Evolutionary conservation across 495 filamentous ascomycete species (phyloP).

Genomic region (Hyaloscypha variabilis): DNA sequence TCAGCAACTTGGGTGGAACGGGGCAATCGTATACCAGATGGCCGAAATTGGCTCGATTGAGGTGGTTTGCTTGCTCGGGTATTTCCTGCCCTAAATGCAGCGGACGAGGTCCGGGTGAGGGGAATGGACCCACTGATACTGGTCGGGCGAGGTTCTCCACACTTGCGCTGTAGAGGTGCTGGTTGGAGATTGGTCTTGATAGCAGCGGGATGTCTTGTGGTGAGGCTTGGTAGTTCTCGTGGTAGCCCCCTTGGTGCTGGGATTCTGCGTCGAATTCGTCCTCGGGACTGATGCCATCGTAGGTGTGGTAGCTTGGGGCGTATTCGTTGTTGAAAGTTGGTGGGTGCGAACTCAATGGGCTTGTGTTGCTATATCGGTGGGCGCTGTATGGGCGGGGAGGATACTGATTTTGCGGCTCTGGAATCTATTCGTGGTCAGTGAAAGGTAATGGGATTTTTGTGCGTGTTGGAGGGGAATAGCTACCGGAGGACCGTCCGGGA

Average conservation of each 20-base stretch:
- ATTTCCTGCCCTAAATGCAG: background rate
- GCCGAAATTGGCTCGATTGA: background rate
- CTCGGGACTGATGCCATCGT: slow-evolving; percentile 55
- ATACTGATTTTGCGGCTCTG: background rate
- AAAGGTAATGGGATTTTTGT: background rate
- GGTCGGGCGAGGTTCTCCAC: background rate
- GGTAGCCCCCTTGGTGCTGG: slow-evolving; percentile 77
- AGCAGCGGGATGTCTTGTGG: slow-evolving; percentile 54
- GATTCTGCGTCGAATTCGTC: slow-evolving; percentile 75
- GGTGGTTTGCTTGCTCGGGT: background rate
- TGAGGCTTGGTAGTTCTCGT: slow-evolving; percentile 64
- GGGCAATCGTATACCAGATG: slow-evolving; percentile 97
- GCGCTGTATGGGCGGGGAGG: background rate
- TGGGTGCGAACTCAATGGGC: background rate
- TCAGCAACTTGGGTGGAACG: slow-evolving; percentile 83
- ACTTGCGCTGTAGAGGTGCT: slow-evolving; percentile 2
- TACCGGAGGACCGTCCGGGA: background rate
- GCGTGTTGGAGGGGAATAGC: background rate
- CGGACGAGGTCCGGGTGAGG: background rate
- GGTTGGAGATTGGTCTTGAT: background rate
- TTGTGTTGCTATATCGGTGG: background rate
- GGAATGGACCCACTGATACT: background rate
- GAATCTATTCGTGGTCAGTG: background rate
- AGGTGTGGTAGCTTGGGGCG: background rate
- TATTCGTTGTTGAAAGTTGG: background rate